Base-by-base conservation (phyloP, 2,329 filamentous ascomycete species). In the Tolypocladium amazonense region DNA sequence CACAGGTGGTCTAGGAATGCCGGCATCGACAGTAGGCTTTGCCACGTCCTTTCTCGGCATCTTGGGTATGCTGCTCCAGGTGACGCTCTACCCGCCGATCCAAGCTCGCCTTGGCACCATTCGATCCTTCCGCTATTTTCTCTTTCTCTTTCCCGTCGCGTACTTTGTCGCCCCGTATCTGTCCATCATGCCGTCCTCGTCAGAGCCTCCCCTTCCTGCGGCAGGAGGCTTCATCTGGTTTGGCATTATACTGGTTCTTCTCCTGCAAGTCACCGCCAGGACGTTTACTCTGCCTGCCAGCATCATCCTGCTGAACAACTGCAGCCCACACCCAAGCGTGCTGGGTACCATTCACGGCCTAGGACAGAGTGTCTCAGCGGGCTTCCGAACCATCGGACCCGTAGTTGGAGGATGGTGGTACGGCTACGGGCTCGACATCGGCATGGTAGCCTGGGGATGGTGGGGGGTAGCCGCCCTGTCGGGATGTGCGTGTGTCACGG, bases 11-110 rank as follows among this genome's bases (percentile, higher is more conserved):
- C 78, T 94, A 0, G 88, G 88, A 18, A 81, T 94, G 58, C 82
- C 83, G 0, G 86, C 89, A 0, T 79, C 82, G 1, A 81, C 83
- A 1, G 88, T 94, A 33, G 90, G 90, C n/a, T 75, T 89, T 52
- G 88, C 88, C 5, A 91, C 92, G 76, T 86, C 89, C 2, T 86
- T 89, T 58, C 81, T 94, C 20, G 90, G 90, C 12, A 73, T 83
- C 56, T 84, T 93, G 53, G 90, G 90, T n/a, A 87, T 94, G 43
- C 75, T 79, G 0, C 77, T 94, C 52, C 73, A 75, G 59, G 62
- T 74, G 37, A 56, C 88, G 56, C 73, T 90, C 12, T 93, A 92
- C 68, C 89, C 89, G 1, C 73, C 75, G 33, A 75, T 91, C n/a
- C 89, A 89, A 56, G 76, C 79, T 2, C 81, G 81, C 2, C 79